Base-by-base conservation (phyloP, 179 eudicot genomes). In the Silene noctiflora region DNA sequence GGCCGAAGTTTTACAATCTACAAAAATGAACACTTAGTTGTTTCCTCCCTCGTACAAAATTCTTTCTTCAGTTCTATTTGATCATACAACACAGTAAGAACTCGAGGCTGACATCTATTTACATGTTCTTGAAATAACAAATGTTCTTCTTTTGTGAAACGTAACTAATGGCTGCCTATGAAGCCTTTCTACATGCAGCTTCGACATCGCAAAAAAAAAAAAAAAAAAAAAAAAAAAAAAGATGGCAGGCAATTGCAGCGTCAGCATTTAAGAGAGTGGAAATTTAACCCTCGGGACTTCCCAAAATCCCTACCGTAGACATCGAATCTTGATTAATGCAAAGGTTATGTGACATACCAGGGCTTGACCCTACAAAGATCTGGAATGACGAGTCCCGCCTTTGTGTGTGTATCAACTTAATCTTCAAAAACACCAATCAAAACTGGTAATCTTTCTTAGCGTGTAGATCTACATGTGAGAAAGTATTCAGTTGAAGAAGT, bases 401-500 rank as follows among this genome's bases (percentile, higher is more conserved):
- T 60, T 1, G 20, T 68, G 42, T 19, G n/a, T n/a, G 29, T 27
- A 58, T 73, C 33, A 24, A 31, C 44, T 22, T 46, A 20, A 55
- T 33, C 67, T 12, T 46, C 53, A 51, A 69, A 0, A 19, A 29
- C 42, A 42, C 59, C 62, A 68, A 35, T 24, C 11, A 42, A 20
- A 46, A 31, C 22, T 33, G 31, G 44, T 21, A 65, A 69, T 21
- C n/a, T 42, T 6, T 59, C 60, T 60, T 62, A 13, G 56, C 33
- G 35, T 65, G 31, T 22, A 60, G 42, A 77, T 10, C 1, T 6
- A 42, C 33, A 58, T 11, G 72, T 27, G 42, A n/a, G 69, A 13
- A 53, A 31, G 46, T 6, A 33, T 53, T 88, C 81, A 91, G 84
- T 91, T 91, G 89, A 91, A 91, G 82, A 91, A 91, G 85, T 91